Base-by-base conservation (phyloP, 2,329 filamentous ascomycete genomes). In the Lecanicillium sp. region DNA sequence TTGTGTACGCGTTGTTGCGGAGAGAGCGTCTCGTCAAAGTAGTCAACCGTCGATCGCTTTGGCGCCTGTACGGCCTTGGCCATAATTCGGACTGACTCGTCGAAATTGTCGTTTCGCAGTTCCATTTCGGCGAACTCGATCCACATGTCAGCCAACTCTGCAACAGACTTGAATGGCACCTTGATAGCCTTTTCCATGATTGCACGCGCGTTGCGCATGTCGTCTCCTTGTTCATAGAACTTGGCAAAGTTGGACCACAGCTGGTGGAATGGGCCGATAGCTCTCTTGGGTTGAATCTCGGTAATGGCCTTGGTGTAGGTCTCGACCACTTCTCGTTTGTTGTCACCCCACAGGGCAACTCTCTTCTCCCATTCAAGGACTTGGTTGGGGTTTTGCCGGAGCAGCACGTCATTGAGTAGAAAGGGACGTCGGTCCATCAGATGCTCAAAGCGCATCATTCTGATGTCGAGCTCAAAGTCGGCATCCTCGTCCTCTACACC, bases 91-190 rank as follows among this genome's bases (percentile, higher is more conserved):
- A 96, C 83, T 3, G 94, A 92, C 53, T 86, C 84, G 56, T 97
- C 89, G 48, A 97, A 96, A 56, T 97, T 94, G 54, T 97, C 89
- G 53, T 88, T 88, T 35, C 92, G 84, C 35, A 98, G 72, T 60
- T 98, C 92, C 84, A 98, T 87, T 62, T 98, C 90, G 1, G 94
- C 90, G 90, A 92, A 98, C 63, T 95, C 88, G 47, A 94, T 94
- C 92, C 92, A 98, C 75, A 92, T 94, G 54, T 98, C 92, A 15
- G 92, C 92, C 42, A 98, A 72, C 61, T 98, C 92, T 20, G 85
- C 81, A n/a, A 98, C 90, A 1, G 89, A 94, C 56, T 95, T 97
- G 71, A 94, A 98, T 0, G 90, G 89, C 1, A 98, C 92, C 57
- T 96, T 97, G 55, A 95, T 86, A 12, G 90, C 90, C 64, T 97